Percentiles rank a stretch among this genome's conserved stretches.
Conservation (phyloP, 176 grass and related monocot species). For the Oryza longistaminata region DNA sequence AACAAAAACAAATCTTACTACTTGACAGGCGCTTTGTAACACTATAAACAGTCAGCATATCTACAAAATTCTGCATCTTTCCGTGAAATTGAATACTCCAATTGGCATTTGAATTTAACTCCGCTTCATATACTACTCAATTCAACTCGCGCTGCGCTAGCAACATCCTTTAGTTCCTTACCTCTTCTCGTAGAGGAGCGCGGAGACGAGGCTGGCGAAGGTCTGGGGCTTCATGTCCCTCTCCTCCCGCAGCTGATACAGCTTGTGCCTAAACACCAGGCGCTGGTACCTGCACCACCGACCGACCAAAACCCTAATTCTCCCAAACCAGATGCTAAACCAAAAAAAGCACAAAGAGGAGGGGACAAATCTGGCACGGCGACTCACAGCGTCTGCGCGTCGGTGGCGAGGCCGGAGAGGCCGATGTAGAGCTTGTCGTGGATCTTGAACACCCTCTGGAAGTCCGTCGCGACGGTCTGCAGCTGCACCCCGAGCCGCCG, state of each 20-base stretch:
- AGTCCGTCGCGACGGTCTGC: conserved; percentile 93
- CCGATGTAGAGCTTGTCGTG: conserved; percentile 93
- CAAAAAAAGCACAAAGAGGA: not conserved
- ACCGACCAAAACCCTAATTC: conserved; percentile 29
- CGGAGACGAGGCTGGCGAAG: conserved; percentile 95
- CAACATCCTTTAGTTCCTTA: not conserved
- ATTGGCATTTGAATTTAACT: not conserved
- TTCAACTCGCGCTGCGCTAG: not conserved
- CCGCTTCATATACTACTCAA: not conserved
- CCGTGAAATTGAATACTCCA: not conserved
- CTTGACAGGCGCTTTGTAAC: not conserved
- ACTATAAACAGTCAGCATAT: not conserved
- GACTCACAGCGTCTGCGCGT: conserved; percentile 84
- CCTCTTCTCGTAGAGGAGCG: conserved; percentile 97
- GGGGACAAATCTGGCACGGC: not conserved
- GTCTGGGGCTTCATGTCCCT: conserved; percentile 98
- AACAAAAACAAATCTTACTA: not conserved
- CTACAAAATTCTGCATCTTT: not conserved
- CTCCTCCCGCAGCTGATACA: conserved; percentile 97
- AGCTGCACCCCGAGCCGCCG: conserved; percentile 85
- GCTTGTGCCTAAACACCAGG: conserved; percentile 89
- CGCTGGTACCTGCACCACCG: conserved; percentile 64
- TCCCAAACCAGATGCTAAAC: not conserved
- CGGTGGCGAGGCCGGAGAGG: conserved; percentile 87
- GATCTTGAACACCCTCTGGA: conserved; percentile 92